A percentile compares a stretch with the other conserved stretches of the same genome.
Evolutionary conservation across 2,329 filamentous ascomycete species (phyloP).

Genomic region (Monascus ruber): DNA sequence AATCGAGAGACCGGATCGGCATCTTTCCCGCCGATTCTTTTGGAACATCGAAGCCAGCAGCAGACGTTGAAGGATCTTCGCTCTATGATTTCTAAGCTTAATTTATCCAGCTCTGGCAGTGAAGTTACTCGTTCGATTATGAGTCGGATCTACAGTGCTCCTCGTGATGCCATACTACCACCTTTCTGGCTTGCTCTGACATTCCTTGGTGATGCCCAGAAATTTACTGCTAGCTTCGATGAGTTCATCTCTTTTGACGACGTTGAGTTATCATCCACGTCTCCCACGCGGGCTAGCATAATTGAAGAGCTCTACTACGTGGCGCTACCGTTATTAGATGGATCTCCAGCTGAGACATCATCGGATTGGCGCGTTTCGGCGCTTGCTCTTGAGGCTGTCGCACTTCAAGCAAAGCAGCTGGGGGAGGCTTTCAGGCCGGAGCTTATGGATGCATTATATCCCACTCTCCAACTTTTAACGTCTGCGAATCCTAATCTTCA

Average conservation of each 20-base stretch:
- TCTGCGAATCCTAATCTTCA: slow-evolving; percentile 58
- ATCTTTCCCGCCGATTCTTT: slow-evolving; percentile 49
- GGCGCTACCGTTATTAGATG: slow-evolving; percentile 29
- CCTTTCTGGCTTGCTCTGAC: slow-evolving; percentile 73
- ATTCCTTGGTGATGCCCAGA: slow-evolving; percentile 50
- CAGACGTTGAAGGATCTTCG: slow-evolving; percentile 52
- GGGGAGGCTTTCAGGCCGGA: slow-evolving; percentile 64
- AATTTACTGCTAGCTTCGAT: slow-evolving; percentile 46
- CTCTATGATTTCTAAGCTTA: slow-evolving; percentile 46
- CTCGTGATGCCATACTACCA: slow-evolving; percentile 51
- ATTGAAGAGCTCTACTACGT: slow-evolving; percentile 35
- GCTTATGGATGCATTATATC: slow-evolving; percentile 83
- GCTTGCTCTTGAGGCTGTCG: slow-evolving; percentile 68
- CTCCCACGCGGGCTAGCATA: slow-evolving; percentile 20
- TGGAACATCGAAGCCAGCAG: slow-evolving; percentile 55
- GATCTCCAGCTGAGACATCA: slow-evolving; percentile 24
- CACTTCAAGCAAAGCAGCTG: slow-evolving; percentile 60
- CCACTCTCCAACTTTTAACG: slow-evolving; percentile 77
- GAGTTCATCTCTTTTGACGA: slow-evolving; percentile 52
- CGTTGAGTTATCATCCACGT: slow-evolving; percentile 16
- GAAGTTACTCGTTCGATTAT: slow-evolving; percentile 56
- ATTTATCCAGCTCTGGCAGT: slow-evolving; percentile 28
- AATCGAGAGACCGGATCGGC: slow-evolving; percentile 11
- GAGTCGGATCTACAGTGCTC: slow-evolving; percentile 47
- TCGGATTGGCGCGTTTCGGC: slow-evolving; percentile 63